A percentile compares a stretch with the other conserved stretches of the same genome.
phyloP scores from a whole-genome alignment of 192 early-diverging fungal species.

The Podila clonocystis region DNA sequence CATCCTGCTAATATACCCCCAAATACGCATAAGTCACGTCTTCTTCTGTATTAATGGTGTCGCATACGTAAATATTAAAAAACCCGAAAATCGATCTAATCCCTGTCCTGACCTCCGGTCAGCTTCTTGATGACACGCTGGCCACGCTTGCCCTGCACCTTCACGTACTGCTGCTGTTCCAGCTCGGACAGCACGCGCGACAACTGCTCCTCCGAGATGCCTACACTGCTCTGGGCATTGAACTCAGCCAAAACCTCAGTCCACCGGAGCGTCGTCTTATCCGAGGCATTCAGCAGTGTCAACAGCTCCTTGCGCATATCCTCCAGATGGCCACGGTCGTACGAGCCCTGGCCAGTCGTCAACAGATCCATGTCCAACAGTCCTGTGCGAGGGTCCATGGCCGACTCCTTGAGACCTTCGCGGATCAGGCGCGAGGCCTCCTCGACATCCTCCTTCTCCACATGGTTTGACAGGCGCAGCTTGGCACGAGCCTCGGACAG shows the following conservation, averaged over 20 bases:
- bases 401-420: slow-evolving; percentile 89
- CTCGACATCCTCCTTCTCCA: slow-evolving; percentile 85
- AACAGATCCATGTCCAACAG: slow-evolving; percentile 94
- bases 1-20: too few species aligned
- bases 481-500: slow-evolving; percentile 93
- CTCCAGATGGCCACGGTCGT: slow-evolving; percentile 71
- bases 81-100: slow-evolving; percentile 5
- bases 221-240: slow-evolving; percentile 56
- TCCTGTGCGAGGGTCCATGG: slow-evolving; percentile 94
- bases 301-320: slow-evolving; percentile 67
- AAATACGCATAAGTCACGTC: too few species aligned
- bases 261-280: slow-evolving; percentile 49
- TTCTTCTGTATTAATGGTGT: not conserved
- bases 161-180: slow-evolving; percentile 50
- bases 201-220: slow-evolving; percentile 40
- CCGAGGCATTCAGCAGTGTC: slow-evolving; percentile 45
- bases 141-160: slow-evolving; percentile 47
- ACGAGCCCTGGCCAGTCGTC: slow-evolving; percentile 85
- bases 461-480: slow-evolving; percentile 81
- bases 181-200: slow-evolving; percentile 36
- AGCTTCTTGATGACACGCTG: slow-evolving; percentile 48
- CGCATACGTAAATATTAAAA: not conserved
- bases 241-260: slow-evolving; percentile 55
- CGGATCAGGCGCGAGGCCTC: slow-evolving; percentile 90
- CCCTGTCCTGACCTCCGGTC: slow-evolving; percentile 31